Conservation (phyloP, 768 basidiomycete species). For the Amyloporia xantha region DNA sequence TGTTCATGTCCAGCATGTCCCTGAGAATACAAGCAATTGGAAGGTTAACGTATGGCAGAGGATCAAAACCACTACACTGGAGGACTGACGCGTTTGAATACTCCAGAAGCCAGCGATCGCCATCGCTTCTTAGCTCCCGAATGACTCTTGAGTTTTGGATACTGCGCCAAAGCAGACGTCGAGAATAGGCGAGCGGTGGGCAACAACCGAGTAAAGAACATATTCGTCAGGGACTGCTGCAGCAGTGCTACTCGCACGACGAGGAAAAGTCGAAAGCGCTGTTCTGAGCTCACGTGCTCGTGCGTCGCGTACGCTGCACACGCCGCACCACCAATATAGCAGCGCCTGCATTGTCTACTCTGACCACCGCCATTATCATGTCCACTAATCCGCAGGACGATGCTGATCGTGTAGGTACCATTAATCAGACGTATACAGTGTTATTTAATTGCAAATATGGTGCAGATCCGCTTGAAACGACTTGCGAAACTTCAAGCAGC, state of each 20-base stretch:
- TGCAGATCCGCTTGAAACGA: slow-evolving; percentile 86
- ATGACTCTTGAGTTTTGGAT: slow-evolving; percentile 77
- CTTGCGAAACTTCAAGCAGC: slow-evolving; percentile 72
- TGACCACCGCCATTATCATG: slow-evolving; percentile 10
- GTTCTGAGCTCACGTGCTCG: neutral
- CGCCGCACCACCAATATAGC: too few species aligned
- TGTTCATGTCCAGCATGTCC: slow-evolving; percentile 67
- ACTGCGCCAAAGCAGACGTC: slow-evolving; percentile 45
- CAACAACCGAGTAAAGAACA: slow-evolving; percentile 22
- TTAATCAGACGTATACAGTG: too few species aligned
- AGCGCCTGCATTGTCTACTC: neutral
- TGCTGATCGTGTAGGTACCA: slow-evolving; percentile 61
- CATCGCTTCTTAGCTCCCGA: slow-evolving; percentile 79
- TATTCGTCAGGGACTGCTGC: slow-evolving; percentile 4
- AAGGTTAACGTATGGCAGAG: neutral
- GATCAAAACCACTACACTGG: too few species aligned
- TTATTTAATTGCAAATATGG: neutral
- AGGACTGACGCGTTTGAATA: slow-evolving; percentile 67
- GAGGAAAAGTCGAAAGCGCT: neutral
- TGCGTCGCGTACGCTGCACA: neutral
- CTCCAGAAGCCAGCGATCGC: slow-evolving; percentile 55
- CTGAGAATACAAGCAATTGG: slow-evolving; percentile 32
- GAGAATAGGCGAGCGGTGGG: slow-evolving; percentile 42
- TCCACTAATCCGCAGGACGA: slow-evolving; percentile 53
- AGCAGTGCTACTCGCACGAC: neutral